Conservation (phyloP, 2,329 filamentous ascomycete genomes). For the Graphilbum ipis-grandicollis region DNA sequence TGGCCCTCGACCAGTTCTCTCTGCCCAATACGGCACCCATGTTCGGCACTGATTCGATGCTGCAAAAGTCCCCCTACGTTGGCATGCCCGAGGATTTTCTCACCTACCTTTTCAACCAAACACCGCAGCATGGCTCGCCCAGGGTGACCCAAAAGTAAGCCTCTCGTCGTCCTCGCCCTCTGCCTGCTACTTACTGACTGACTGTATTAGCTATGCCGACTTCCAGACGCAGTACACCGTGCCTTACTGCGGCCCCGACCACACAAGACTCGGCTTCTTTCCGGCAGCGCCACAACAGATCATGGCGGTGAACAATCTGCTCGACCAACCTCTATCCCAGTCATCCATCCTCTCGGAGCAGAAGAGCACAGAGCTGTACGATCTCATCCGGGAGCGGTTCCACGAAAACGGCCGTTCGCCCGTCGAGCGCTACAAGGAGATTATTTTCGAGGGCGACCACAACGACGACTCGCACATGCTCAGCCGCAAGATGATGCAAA, state of each 20-base stretch:
- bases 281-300: conserved; percentile 51
- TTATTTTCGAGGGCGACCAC: conserved; percentile 62
- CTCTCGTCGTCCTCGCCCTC: conserved; percentile 4
- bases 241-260: conserved; percentile 31
- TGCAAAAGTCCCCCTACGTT: conserved; percentile 68
- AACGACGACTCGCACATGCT: conserved; percentile 48
- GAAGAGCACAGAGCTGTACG: conserved; percentile 68
- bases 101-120: conserved; percentile 57
- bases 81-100: conserved; percentile 79
- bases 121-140: neutral
- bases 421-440: conserved; percentile 56
- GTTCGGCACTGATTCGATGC: conserved; percentile 64
- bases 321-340: conserved; percentile 66
- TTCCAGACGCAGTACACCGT: conserved; percentile 28
- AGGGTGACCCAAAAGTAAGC: conserved; percentile 20
- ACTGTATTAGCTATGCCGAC: conserved; percentile 36
- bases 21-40: conserved; percentile 60
- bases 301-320: conserved; percentile 76
- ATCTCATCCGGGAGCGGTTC: conserved; percentile 67
- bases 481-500: conserved; percentile 88
- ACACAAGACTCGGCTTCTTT: conserved; percentile 34
- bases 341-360: conserved; percentile 62
- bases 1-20: conserved; percentile 44
- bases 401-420: conserved; percentile 63
- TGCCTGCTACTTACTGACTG: too few relatives aligned